Evolutionary conservation across 2,329 filamentous ascomycete species (phyloP).

Genomic region (Zymoseptoria brevis): DNA sequence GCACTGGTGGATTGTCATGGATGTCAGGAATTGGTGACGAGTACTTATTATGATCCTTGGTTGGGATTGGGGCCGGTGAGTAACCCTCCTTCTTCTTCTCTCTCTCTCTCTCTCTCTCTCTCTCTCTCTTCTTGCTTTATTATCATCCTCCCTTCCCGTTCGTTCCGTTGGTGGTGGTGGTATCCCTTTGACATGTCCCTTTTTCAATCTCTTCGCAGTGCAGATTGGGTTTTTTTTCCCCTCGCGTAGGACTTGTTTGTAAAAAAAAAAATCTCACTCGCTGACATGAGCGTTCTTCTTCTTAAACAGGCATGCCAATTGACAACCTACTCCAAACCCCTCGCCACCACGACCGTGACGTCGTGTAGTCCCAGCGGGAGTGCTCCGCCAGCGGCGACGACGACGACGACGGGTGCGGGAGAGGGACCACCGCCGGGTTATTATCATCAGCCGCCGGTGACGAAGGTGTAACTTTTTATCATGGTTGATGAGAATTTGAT

Average conservation of each 20-base stretch:
- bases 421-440: not conserved
- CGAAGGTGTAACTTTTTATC: too few species aligned
- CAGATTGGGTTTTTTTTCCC: too few species aligned
- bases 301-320: not conserved
- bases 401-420: not conserved
- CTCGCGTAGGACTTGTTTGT: too few species aligned
- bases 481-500: not conserved
- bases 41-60: not conserved
- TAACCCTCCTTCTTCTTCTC: not conserved
- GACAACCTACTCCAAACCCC: not conserved
- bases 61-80: not conserved
- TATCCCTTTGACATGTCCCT: too few species aligned
- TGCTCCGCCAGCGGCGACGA: not conserved
- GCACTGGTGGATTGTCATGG: not conserved
- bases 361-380: not conserved
- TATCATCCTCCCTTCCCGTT: too few species aligned
- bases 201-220: too few species aligned
- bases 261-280: too few species aligned
- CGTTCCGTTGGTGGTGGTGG: too few species aligned
- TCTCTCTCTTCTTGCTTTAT: too few species aligned
- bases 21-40: not conserved
- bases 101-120: too few species aligned
- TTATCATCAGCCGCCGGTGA: not conserved
- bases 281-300: not conserved
- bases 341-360: not conserved